Evolutionary conservation across 352 stramenopile species (phyloP), one percentile per base, ranked within the genome.

Genomic region (Phytophthora gonapodyides): DNA sequence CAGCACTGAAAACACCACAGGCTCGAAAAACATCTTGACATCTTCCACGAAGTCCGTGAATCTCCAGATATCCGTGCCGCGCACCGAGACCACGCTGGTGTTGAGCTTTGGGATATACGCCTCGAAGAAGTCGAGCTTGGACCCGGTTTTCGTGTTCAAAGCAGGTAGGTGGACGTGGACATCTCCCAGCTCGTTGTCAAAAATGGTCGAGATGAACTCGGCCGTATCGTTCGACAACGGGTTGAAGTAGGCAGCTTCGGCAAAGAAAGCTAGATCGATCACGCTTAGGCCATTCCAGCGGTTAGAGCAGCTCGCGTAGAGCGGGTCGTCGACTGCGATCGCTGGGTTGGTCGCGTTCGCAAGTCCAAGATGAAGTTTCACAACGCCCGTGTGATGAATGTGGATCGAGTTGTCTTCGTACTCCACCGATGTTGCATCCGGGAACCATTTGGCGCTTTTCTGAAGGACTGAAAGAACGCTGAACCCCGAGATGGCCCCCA

Each of bases 21-120:
- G 89, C 68, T 97, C 89, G 37, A 88, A 78, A 71, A 91, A 94
- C 86, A 97, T 94, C 71, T 97, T 97, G 50, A 94, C 83, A 54
- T 97, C 89, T 58, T 97, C 89, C 17, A 96, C 82, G 37, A 97
- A 94, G 64, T 97, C 89, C 2, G 81, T 91, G 50, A 96, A 94
- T 33, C 89, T 81, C 70, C 88, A 95, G 12, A 97, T 92, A 47
- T 97, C 89, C 2, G 89, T 97, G 16, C 89, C 89, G 33, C 87
- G 80, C 12, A 97, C 89, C 5, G 86, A 90, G 53, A 95, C 92
- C 44, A 95, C 86, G 13, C 84, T 93, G 30, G 84, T 91, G 66
- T 95, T 95, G 11, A 93, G 72, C 10, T 76, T 67, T 2, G 83
- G 80, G 21, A 93, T 91, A 54, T 86, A 78, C 1, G 83, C 83